Evolutionary conservation across 176 grass and related monocot genomes (phyloP).

Genomic region (Paspalum vaginatum): DNA sequence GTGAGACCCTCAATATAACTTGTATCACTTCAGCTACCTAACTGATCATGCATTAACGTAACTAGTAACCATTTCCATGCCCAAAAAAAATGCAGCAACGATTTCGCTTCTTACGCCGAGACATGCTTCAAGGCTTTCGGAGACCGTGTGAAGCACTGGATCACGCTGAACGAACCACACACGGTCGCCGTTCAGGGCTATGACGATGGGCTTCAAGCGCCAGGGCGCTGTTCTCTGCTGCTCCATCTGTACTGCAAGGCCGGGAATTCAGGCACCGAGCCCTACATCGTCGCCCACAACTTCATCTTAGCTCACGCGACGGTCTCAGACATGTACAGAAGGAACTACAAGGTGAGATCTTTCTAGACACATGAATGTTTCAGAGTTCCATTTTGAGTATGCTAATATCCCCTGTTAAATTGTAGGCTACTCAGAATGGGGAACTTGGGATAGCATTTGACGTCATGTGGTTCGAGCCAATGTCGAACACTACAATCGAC

Average conservation of each 20-base stretch:
- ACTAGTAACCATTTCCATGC: not conserved
- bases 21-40: not conserved
- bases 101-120: conserved; percentile 70
- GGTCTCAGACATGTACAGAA: conserved; percentile 55
- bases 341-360: conserved; percentile 63
- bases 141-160: conserved; percentile 88
- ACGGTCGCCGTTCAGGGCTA: conserved; percentile 92
- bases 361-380: not conserved
- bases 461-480: conserved; percentile 92
- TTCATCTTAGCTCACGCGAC: conserved; percentile 72
- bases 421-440: conserved; percentile 67
- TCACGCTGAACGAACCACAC: conserved; percentile 95
- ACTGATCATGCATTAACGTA: not conserved
- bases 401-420: not conserved
- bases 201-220: conserved; percentile 80
- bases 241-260: conserved; percentile 70
- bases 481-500: conserved; percentile 46
- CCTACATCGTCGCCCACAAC: conserved; percentile 89
- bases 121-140: conserved; percentile 90
- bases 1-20: conserved; percentile 30
- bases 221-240: conserved; percentile 80
- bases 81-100: conserved; percentile 48
- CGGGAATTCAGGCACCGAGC: conserved; percentile 83
- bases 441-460: conserved; percentile 81
- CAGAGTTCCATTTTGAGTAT: not conserved